These are phyloP conservation scores for Sarcomyxa edulis DNA, from an alignment of 768 basidiomycete species.

Conservation along the genomic window DNA sequence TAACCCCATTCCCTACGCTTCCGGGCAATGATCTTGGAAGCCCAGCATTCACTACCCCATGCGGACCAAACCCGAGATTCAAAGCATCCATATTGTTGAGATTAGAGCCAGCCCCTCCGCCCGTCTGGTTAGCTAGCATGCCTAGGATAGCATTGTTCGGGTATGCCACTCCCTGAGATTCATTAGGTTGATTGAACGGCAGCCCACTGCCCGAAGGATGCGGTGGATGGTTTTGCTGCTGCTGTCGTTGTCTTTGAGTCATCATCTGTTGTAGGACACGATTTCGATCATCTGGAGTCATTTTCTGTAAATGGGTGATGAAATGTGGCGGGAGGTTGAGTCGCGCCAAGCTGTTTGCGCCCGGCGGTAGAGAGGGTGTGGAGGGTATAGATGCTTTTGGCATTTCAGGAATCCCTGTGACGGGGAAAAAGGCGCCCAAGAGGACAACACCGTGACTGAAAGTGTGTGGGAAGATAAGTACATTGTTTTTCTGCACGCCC, in stretches of 20 bases:
- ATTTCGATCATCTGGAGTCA: slow-evolving; percentile 1
- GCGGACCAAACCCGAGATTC: no score
- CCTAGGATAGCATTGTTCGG: no score
- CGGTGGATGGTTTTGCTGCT: slow-evolving; percentile 18
- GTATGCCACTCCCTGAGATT: no score
- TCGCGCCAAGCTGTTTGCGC: no score
- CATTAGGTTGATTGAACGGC: no score
- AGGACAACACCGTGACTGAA: slow-evolving; percentile 12
- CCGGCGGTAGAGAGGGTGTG: neutral
- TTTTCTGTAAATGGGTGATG: neutral
- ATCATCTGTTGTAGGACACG: neutral
- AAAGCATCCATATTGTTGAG: no score
- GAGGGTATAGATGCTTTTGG: slow-evolving; percentile 16
- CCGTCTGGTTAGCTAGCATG: no score
- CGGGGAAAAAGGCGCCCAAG: slow-evolving; percentile 30
- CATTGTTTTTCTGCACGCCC: slow-evolving; percentile 26
- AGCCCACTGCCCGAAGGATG: no score
- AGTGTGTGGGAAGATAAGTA: slow-evolving; percentile 32
- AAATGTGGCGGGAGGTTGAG: no score
- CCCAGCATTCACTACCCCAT: slow-evolving; percentile 10
- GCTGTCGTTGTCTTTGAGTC: slow-evolving; percentile 14
- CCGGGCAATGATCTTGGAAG: slow-evolving; percentile 11
- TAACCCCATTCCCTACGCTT: slow-evolving; percentile 22
- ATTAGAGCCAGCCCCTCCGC: no score
- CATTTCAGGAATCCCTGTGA: slow-evolving; percentile 33